Evolutionary conservation across 2,329 filamentous ascomycete genomes (phyloP), one percentile per base, ranked within the genome.

Genomic region (Nemania bipapillata): DNA sequence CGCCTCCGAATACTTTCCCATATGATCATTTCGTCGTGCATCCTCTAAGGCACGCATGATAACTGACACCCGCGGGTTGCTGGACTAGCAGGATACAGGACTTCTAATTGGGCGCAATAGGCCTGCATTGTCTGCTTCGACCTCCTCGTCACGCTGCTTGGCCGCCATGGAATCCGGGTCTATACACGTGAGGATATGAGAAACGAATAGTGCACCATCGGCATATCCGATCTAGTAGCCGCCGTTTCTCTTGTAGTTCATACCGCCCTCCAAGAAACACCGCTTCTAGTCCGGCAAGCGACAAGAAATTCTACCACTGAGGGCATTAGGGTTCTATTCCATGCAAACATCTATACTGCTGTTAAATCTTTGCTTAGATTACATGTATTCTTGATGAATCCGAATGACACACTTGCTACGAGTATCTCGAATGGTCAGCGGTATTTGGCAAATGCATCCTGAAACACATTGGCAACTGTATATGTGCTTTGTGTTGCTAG

Each of bases 201-300:
- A 24, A 24, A 12, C 45, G 4, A 59, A 68, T 7, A 68, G 30
- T 3, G 53, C 45, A n/a, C 63, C 65, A 9, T 40, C 53, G 11
- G 37, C 17, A 12, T 40, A 15, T 40, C 37, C 37, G 37, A 40
- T 40, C 37, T 15, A 40, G 4, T 40, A 12, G 17, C 17, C 11
- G 37, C 3, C 37, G 11, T 15, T 15, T 8, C 37, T 40, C 37
- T 40, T 26, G n/a, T 35, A 12, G 17, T 20, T 15, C 37, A 1
- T 17, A 20, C n/a, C 28, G 28, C 2, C 52, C 17, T 70, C 65
- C 17, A 72, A 52, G 69, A n/a, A 76, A 77, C 1, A 73, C 72
- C 3, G 71, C 70, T 70, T 77, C 76, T 2, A 77, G 65, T 15
- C 61, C 60, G 1, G 28, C n/a, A n/a, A n/a, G n/a, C n/a, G n/a